Evolutionary conservation across 2,329 filamentous ascomycete genomes (phyloP), one percentile per base, ranked within the genome.

Genomic region (Fusarium tjaetaba): DNA sequence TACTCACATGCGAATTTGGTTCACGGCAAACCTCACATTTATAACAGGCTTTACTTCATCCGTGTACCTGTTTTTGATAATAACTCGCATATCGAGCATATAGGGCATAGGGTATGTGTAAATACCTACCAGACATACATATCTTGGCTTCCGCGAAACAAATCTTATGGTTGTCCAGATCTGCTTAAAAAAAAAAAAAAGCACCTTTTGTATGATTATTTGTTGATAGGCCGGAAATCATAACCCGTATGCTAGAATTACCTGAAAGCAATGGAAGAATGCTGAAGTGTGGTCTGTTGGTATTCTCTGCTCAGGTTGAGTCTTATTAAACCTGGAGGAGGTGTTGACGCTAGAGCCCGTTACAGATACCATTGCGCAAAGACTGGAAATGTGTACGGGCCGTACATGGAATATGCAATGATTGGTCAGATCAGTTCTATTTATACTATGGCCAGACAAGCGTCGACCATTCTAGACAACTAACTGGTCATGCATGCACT

Each of bases 401-500:
- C 46, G 9, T n/a, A 22, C 15, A 46, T n/a, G 32, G n/a, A 24
- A 20, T 8, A 36, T 22, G 4, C 6, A 34, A n/a, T 26, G 36
- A 60, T 48, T 48, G 34, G 53, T 11, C 22, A 13, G 22, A 22
- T n/a, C 26, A 13, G 42, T 28, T 45, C 24, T 58, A 45, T 58
- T 45, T 45, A 39, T 58, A 43, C 57, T 14, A 24, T 16, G 41
- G 28, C 24, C 14, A 36, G 34, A 42, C 20, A 46, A 51, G 11
- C 16, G 32, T 14, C 28, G 18, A 49, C 30, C 36, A 32, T 22
- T 38, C 32, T n/a, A 36, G 49, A 52, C 46, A 34, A 32, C 22
- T 38, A 30, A 38, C 22, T 38, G 38, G 43, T 34, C 51, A 61
- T 59, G 48, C 38, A 63, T 42, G 34, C 68, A 67, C 67, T 61